Conservation (phyloP, 345 rosid species). For the Arabis alpina region DNA sequence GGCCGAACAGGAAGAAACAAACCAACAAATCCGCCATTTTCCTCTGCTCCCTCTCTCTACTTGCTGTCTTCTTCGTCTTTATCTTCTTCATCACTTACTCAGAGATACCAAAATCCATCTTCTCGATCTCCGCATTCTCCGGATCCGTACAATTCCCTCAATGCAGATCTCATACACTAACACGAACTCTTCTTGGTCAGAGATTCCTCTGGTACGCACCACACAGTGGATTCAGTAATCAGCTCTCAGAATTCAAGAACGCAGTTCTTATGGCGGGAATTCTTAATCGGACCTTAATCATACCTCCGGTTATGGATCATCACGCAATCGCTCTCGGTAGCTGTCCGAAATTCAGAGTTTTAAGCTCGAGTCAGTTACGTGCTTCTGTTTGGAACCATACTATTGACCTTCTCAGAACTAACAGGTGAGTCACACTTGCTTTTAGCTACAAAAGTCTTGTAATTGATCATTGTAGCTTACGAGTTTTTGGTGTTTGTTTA, state of each 20-base stretch:
- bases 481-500: constrained; percentile 30
- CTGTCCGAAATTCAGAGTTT: constrained; percentile 95
- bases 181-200: constrained; percentile 39
- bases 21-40: constrained; percentile 45
- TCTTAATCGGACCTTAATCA: constrained; percentile 76
- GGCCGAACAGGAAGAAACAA: constrained; percentile 52
- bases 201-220: constrained; percentile 81
- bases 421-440: constrained; percentile 50
- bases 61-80: constrained; percentile 33
- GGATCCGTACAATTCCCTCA: constrained; percentile 48
- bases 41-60: constrained; percentile 40
- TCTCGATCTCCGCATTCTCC: constrained; percentile 48
- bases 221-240: constrained; percentile 96
- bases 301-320: constrained; percentile 92
- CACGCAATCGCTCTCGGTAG: constrained; percentile 94
- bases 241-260: constrained; percentile 87
- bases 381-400: constrained; percentile 72
- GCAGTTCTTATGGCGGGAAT: constrained; percentile 72
- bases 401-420: constrained; percentile 59
- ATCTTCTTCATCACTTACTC: constrained; percentile 51
- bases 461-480: background rate
- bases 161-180: constrained; percentile 45
- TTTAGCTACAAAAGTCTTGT: background rate
- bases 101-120: constrained; percentile 48
- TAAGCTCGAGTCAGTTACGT: constrained; percentile 57